Conservation (phyloP, 2,329 filamentous ascomycete genomes). For the Immersiporthe knoxdaviesiana region DNA sequence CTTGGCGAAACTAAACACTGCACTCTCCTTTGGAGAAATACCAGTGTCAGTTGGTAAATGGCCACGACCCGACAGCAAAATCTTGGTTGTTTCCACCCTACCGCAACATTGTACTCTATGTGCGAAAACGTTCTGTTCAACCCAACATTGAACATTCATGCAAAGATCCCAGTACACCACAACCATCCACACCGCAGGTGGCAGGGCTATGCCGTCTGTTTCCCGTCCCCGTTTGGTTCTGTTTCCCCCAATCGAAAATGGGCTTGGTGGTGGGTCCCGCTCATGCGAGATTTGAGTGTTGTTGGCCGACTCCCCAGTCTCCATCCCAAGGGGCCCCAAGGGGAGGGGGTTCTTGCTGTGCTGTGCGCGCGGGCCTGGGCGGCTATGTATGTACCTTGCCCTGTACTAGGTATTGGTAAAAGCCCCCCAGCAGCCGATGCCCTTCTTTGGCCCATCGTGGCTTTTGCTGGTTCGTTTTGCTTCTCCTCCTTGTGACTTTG, state of each 20-base stretch:
- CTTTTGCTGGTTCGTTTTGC: background rate
- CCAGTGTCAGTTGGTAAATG: too few relatives aligned
- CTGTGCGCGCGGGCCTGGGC: background rate
- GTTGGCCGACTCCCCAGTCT: slow-evolving; percentile 3
- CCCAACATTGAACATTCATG: background rate
- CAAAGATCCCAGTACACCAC: slow-evolving; percentile 1
- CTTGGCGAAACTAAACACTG: background rate
- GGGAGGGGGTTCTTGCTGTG: slow-evolving; percentile 6
- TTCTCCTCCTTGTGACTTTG: background rate
- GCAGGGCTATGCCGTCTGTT: background rate
- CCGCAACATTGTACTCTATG: too few relatives aligned
- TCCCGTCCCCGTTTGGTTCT: background rate
- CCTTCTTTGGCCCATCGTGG: background rate
- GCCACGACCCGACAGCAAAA: background rate
- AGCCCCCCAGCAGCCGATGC: slow-evolving; percentile 7
- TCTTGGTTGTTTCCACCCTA: too few relatives aligned
- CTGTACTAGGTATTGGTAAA: too few relatives aligned
- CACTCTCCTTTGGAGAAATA: background rate
- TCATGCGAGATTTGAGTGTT: slow-evolving; percentile 18
- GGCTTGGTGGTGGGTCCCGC: background rate
- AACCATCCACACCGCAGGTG: background rate
- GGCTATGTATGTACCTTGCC: background rate
- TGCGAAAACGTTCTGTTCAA: background rate
- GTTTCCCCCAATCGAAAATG: background rate
- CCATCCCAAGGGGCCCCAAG: slow-evolving; percentile 4